phyloP scores from a whole-genome alignment of 352 stramenopile species.

The Pythium coloratum region DNA sequence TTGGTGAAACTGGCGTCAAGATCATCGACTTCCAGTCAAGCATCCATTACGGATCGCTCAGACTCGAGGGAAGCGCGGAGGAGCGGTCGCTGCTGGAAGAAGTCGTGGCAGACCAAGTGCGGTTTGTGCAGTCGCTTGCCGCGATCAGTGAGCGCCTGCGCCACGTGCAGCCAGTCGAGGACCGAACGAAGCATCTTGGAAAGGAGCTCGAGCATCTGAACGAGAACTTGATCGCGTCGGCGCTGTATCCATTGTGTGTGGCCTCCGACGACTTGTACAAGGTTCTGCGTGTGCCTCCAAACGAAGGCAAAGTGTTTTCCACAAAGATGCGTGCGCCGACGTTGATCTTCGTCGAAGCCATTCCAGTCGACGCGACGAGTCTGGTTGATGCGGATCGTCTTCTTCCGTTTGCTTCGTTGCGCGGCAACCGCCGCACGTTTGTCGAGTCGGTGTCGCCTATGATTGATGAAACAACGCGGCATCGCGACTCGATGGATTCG shows the following conservation, averaged over 20 bases:
- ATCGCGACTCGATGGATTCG: conserved; percentile 34
- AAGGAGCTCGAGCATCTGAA: conserved; percentile 59
- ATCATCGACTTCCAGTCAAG: conserved; percentile 74
- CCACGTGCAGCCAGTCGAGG: conserved; percentile 57
- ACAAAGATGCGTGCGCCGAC: conserved; percentile 83
- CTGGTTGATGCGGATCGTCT: conserved; percentile 36
- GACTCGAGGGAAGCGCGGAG: conserved; percentile 25
- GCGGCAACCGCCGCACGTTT: conserved; percentile 54
- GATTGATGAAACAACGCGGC: conserved; percentile 31
- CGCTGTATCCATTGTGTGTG: conserved; percentile 67
- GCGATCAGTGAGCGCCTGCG: conserved; percentile 71
- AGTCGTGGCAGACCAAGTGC: conserved; percentile 74
- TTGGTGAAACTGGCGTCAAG: conserved; percentile 43
- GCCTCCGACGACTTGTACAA: conserved; percentile 74
- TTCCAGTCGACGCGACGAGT: conserved; percentile 52
- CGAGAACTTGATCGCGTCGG: conserved; percentile 50
- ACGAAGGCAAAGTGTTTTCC: conserved; percentile 82
- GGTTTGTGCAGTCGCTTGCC: conserved; percentile 69
- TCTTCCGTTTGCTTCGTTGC: conserved; percentile 52
- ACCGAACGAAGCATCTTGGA: conserved; percentile 48
- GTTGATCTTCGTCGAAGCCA: conserved; percentile 72
- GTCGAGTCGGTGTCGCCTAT: conserved; percentile 47
- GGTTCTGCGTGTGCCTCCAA: conserved; percentile 69
- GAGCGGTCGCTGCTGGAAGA: conserved; percentile 42
- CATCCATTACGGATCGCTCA: conserved; percentile 68